Evolutionary conservation across 805 yeast genomes (phyloP).

Genomic region (Sungouiozyma ichnusensis): DNA sequence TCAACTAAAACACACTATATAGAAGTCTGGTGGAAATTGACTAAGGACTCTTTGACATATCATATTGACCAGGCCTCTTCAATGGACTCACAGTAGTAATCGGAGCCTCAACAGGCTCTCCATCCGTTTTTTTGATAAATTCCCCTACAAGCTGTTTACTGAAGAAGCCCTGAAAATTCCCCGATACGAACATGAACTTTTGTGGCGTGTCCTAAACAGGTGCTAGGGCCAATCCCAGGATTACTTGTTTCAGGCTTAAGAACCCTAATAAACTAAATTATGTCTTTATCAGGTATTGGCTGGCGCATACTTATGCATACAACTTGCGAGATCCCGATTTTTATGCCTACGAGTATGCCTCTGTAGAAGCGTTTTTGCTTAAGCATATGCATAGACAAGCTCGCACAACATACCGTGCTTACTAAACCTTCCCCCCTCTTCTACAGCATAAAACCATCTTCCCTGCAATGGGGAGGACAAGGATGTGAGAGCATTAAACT

Average conservation of each 20-base stretch:
- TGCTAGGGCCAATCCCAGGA: no score
- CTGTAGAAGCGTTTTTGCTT: neutral
- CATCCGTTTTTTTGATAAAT: no score
- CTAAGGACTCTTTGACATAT: neutral
- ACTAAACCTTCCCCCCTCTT: neutral
- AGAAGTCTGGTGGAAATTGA: neutral
- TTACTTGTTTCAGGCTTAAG: no score
- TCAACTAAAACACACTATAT: neutral
- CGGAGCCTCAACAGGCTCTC: no score
- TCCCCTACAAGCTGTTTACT: no score
- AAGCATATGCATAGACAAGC: neutral
- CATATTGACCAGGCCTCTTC: neutral
- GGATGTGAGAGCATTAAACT: no score
- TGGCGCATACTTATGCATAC: neutral
- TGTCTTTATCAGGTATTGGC: neutral
- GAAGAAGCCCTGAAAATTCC: no score
- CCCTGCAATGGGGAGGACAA: no score
- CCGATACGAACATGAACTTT: no score
- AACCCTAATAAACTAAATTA: neutral
- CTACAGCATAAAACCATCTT: neutral
- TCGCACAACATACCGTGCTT: neutral
- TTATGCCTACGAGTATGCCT: neutral
- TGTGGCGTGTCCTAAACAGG: no score
- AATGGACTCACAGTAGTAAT: neutral
- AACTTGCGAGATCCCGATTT: neutral